Evolutionary conservation across 305 asterid species (phyloP), one percentile per base, ranked within the genome.

Genomic region (Solanum aculeatissimum): DNA sequence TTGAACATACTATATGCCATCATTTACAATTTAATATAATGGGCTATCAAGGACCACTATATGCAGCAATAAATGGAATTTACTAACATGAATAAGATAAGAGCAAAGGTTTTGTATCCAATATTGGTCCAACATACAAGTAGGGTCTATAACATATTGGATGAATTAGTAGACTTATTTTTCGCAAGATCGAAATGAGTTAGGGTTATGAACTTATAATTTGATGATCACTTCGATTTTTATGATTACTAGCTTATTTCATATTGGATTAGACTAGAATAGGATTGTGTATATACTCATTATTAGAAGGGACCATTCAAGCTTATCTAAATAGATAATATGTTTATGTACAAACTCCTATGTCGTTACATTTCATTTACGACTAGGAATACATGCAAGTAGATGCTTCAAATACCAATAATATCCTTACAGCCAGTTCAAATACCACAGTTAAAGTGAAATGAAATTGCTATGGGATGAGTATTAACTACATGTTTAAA

Each of bases 41-140:
- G 80, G 80, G 14, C 57, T 72, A 21, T 7, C 13, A 42, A 72
- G 80, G 80, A 72, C 80, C 21, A 72, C 57, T 42, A 57, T 55
- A 43, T 16, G 38, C 12, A 72, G 55, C 80, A 21, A 13, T 72
- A 72, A 72, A 72, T 72, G 21, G 80, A 43, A 21, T 71, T 71
- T 42, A 7, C 7, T 72, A 72, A 45, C 80, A 42, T 72, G 38
- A 72, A 43, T 21, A 2, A 40, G 78, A 70, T 53, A 40, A 40
- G 51, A 69, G 35, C 35, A 71, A n/a, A 14, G 4, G 42, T 42
- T n/a, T 70, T 12, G 12, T 70, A 8, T 60, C 32, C 29, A 58
- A 58, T 21, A 21, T 58, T 58, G 25, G n/a, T 55, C 63, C 65
- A n/a, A n/a, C 14, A n/a, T 57, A 57, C 32, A 58, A 21, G 66